phyloP scores from a whole-genome alignment of 305 asterid genomes.

The Lippia alba region DNA sequence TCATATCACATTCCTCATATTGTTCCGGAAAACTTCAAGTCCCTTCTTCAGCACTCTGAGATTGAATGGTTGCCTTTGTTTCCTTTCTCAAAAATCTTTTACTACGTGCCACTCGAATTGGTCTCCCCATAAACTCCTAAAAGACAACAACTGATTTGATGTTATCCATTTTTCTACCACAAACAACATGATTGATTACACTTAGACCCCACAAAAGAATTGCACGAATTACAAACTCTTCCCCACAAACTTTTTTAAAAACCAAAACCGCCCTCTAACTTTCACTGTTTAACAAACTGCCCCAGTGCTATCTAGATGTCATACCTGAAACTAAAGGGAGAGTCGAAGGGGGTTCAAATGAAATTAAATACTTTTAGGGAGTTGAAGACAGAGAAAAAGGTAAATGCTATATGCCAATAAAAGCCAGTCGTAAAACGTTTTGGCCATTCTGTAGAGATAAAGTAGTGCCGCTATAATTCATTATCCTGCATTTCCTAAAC shows the following conservation, averaged over 20 bases:
- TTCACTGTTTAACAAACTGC: not conserved
- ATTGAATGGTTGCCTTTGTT: slow-evolving; percentile 59
- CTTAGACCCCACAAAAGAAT: not conserved
- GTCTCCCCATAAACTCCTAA: slow-evolving; percentile 92
- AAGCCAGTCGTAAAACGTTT: too few relatives aligned
- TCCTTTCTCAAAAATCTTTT: slow-evolving; percentile 67
- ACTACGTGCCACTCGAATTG: slow-evolving; percentile 69
- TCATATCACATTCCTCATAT: slow-evolving; percentile 18
- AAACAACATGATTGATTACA: not conserved
- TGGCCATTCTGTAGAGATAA: too few relatives aligned
- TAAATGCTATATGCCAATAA: too few relatives aligned
- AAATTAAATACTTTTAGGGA: too few relatives aligned
- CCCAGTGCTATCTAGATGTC: too few relatives aligned
- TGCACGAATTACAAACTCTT: not conserved
- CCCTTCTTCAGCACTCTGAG: slow-evolving; percentile 41
- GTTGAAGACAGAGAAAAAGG: too few relatives aligned
- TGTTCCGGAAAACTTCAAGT: slow-evolving; percentile 32
- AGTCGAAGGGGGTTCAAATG: too few relatives aligned
- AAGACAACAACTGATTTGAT: slow-evolving; percentile 22
- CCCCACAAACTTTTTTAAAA: not conserved
- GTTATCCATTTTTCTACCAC: not conserved
- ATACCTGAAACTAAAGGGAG: not conserved
- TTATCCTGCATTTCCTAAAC: too few relatives aligned
- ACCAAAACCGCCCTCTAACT: not conserved
- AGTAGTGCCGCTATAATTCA: not conserved